A percentile compares a stretch with the other conserved stretches of the same genome.
Evolutionary conservation across 2,329 filamentous ascomycete genomes (phyloP).

Genomic region (Colletotrichum ledebouriae): DNA sequence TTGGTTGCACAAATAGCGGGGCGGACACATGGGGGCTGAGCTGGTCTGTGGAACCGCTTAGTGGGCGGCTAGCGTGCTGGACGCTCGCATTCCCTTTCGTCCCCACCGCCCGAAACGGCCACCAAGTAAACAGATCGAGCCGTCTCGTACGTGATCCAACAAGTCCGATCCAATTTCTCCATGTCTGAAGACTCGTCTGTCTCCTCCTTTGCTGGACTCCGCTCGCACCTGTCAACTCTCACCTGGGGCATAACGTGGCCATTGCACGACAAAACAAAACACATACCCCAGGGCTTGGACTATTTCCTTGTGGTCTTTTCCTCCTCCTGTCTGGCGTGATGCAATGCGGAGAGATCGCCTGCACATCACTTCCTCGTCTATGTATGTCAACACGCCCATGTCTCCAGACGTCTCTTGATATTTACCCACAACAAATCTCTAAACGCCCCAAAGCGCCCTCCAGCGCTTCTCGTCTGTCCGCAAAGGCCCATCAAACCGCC

Average conservation of each 20-base stretch:
- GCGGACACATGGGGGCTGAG: slow-evolving; percentile 4
- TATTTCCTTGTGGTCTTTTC: slow-evolving; percentile 1
- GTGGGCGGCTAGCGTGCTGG: slow-evolving; percentile 2
- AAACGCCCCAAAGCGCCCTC: slow-evolving; percentile 73
- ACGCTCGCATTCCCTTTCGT: not conserved
- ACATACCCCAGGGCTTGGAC: not conserved
- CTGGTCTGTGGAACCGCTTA: slow-evolving; percentile 20
- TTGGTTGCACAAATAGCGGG: slow-evolving; percentile 14
- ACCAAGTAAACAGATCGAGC: slow-evolving; percentile 16
- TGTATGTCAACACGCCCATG: slow-evolving; percentile 16
- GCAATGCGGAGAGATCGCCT: slow-evolving; percentile 13
- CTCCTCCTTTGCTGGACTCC: slow-evolving; percentile 18
- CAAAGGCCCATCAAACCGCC: slow-evolving; percentile 72
- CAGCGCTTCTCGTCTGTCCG: slow-evolving; percentile 69
- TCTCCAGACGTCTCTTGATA: not conserved
- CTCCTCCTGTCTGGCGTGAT: slow-evolving; percentile 13
- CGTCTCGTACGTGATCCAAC: not conserved
- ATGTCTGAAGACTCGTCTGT: not conserved
- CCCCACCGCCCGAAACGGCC: slow-evolving; percentile 6
- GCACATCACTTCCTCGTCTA: not conserved
- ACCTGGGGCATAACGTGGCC: slow-evolving; percentile 18
- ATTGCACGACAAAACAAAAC: slow-evolving; percentile 9
- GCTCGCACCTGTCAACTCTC: slow-evolving; percentile 25
- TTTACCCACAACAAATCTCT: not conserved
- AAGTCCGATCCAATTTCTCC: not conserved